Conservation (phyloP, 306 rosid genomes). For the Pyrus pyrifolia region DNA sequence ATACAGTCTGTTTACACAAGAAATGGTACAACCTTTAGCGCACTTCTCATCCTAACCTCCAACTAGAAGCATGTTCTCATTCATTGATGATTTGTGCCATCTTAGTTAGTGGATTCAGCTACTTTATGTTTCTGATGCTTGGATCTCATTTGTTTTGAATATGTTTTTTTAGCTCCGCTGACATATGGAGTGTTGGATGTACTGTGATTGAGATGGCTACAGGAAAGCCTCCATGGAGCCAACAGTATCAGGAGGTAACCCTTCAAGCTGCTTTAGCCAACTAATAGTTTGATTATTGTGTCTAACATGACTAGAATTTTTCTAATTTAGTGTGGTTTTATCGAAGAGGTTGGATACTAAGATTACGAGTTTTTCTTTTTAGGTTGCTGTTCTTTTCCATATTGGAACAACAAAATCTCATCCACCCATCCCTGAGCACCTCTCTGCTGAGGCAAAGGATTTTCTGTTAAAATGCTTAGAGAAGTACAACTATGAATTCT, state of each 20-base stretch:
- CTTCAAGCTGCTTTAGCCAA: constrained; percentile 11
- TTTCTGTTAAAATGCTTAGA: constrained; percentile 82
- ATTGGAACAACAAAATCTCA: constrained; percentile 89
- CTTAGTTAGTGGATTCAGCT: not conserved
- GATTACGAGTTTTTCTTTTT: constrained; percentile 24
- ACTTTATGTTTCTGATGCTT: not conserved
- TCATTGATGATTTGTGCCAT: not conserved
- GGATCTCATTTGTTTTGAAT: constrained; percentile 17
- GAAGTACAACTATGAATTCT: constrained; percentile 39
- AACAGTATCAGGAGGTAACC: constrained; percentile 85
- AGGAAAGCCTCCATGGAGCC: constrained; percentile 99
- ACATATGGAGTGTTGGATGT: constrained; percentile 98
- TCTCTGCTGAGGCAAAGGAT: constrained; percentile 77
- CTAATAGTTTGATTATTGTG: constrained; percentile 6
- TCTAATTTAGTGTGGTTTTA: not conserved
- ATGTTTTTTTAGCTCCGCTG: constrained; percentile 68
- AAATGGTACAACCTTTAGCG: not conserved
- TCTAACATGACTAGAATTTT: not conserved
- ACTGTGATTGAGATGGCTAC: constrained; percentile 97
- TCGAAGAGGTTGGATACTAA: constrained; percentile 13
- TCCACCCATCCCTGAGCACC: constrained; percentile 93
- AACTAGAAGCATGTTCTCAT: not conserved
- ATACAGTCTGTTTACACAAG: not conserved
- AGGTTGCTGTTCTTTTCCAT: constrained; percentile 89
- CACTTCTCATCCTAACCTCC: not conserved